A percentile compares a stretch with the other conserved stretches of the same genome.
Conservation (phyloP, 768 basidiomycete genomes). For the Tephrocybe sp. region DNA sequence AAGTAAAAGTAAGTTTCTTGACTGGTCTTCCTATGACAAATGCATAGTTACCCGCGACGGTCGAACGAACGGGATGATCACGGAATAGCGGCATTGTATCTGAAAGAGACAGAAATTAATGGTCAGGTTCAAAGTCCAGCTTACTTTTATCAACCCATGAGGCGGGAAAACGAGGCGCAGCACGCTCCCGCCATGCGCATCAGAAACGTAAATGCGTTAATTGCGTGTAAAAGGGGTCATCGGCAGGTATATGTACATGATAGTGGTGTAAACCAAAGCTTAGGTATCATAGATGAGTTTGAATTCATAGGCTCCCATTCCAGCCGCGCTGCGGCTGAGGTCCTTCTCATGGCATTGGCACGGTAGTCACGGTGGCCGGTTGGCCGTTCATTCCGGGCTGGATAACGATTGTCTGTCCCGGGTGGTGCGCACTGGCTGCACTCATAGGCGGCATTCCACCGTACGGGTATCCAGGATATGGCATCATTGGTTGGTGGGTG, state of each 20-base stretch:
- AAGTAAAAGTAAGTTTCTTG: not conserved
- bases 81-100: constrained; percentile 48
- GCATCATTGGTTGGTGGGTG: constrained; percentile 27
- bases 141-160: constrained; percentile 13
- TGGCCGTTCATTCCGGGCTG: constrained; percentile 65
- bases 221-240: not conserved
- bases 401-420: constrained; percentile 67
- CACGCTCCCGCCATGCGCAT: constrained; percentile 16
- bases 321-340: not conserved
- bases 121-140: not conserved
- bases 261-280: not conserved
- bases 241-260: not conserved
- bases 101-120: not conserved
- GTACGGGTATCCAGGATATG: constrained; percentile 27
- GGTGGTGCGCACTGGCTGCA: constrained; percentile 32
- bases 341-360: constrained; percentile 36
- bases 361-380: constrained; percentile 60
- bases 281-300: too few relatives aligned
- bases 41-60: constrained; percentile 33
- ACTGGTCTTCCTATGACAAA: not conserved
- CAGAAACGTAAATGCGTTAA: constrained; percentile 11
- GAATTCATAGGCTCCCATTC: too few relatives aligned
- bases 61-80: constrained; percentile 46
- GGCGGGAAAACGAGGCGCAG: constrained; percentile 13
- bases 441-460: constrained; percentile 37